Evolutionary conservation across 2,329 filamentous ascomycete species (phyloP).

Genomic region (Chaetomiaceae sp.): DNA sequence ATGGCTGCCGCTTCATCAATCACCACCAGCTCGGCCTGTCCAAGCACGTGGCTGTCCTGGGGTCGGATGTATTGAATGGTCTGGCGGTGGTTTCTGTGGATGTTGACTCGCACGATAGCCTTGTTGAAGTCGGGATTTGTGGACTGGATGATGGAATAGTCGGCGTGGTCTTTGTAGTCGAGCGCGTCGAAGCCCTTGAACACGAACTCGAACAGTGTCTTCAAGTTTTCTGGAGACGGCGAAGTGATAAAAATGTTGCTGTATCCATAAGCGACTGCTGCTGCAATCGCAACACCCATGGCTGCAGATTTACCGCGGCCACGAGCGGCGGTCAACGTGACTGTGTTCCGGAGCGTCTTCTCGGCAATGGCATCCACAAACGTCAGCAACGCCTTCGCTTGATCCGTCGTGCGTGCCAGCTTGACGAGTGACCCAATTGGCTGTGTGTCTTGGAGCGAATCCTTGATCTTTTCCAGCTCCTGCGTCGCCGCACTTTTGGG

Average conservation of each 20-base stretch:
- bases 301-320: slow-evolving; percentile 96
- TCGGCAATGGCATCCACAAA: slow-evolving; percentile 96
- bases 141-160: slow-evolving; percentile 97
- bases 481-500: slow-evolving; percentile 66
- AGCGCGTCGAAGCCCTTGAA: slow-evolving; percentile 98
- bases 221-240: slow-evolving; percentile 95
- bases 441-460: slow-evolving; percentile 77
- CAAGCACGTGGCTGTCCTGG: slow-evolving; percentile 89
- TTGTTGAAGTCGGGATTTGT: slow-evolving; percentile 99
- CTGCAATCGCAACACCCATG: slow-evolving; percentile 87
- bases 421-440: slow-evolving; percentile 80
- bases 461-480: slow-evolving; percentile 83
- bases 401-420: slow-evolving; percentile 85
- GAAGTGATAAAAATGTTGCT: slow-evolving; percentile 99
- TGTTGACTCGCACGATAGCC: slow-evolving; percentile 93
- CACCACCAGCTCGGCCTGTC: slow-evolving; percentile 90
- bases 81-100: slow-evolving; percentile 90
- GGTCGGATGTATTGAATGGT: slow-evolving; percentile 98
- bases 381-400: slow-evolving; percentile 92
- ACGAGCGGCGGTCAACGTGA: slow-evolving; percentile 87
- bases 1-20: slow-evolving; percentile 98
- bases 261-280: slow-evolving; percentile 92
- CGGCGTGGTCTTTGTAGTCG: slow-evolving; percentile 88
- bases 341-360: slow-evolving; percentile 90
- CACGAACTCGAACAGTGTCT: slow-evolving; percentile 95